Conservation (phyloP, 2,329 filamentous ascomycete genomes). For the Sporothrix curviconia region DNA sequence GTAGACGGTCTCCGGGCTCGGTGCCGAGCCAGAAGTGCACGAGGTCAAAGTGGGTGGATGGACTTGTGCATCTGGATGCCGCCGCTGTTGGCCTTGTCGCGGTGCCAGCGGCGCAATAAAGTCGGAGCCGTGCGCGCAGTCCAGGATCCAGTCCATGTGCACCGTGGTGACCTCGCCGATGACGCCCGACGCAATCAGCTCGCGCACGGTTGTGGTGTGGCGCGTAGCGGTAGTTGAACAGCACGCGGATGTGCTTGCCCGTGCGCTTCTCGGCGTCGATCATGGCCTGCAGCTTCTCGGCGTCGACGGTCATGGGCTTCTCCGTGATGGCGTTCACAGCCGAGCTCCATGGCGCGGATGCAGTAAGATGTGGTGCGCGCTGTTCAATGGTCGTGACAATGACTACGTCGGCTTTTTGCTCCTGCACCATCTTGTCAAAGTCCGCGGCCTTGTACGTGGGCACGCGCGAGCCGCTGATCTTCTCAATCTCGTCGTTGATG, state of each 20-base stretch:
- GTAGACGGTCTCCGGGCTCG: constrained; percentile 48
- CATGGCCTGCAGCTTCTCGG: constrained; percentile 46
- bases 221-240: constrained; percentile 60
- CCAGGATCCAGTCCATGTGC: constrained; percentile 59
- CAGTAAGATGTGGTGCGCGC: constrained; percentile 57
- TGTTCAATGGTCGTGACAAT: constrained; percentile 59
- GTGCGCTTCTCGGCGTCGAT: constrained; percentile 48
- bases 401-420: constrained; percentile 52
- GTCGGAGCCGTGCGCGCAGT: constrained; percentile 55
- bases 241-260: constrained; percentile 45
- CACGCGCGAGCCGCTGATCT: constrained; percentile 40
- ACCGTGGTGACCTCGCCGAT: constrained; percentile 52
- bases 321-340: constrained; percentile 56
- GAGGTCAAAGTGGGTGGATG: constrained; percentile 58
- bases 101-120: constrained; percentile 60
- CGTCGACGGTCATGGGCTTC: constrained; percentile 60
- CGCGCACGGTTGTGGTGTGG: constrained; percentile 55
- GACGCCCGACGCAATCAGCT: constrained; percentile 46
- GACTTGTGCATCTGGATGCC: constrained; percentile 56
- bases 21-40: constrained; percentile 58
- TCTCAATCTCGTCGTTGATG: constrained; percentile 43
- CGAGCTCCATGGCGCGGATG: constrained; percentile 50
- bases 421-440: constrained; percentile 53
- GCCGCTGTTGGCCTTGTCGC: constrained; percentile 53
- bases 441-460: constrained; percentile 48